Conservation (phyloP, 2,329 filamentous ascomycete species). For the Ceratocystis alfenasii region DNA sequence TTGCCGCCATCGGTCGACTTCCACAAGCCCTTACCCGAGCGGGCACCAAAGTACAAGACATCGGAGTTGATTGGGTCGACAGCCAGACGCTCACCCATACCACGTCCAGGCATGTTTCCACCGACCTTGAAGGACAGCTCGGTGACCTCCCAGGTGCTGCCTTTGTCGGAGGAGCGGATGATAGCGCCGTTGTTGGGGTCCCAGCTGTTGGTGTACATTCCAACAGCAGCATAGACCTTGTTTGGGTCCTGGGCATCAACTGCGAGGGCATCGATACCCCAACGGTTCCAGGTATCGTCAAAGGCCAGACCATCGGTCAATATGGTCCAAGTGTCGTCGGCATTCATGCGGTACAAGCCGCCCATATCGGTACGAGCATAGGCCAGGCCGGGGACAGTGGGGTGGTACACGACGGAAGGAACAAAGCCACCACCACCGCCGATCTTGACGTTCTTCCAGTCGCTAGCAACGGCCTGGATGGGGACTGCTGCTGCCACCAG, state of each 20-base stretch:
- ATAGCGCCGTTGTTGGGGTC: conserved; percentile 46
- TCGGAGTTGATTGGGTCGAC: conserved; percentile 46
- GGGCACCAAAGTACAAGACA: conserved; percentile 46
- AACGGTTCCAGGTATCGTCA: conserved; percentile 39
- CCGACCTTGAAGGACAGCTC: conserved; percentile 47
- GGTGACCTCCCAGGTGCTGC: conserved; percentile 40
- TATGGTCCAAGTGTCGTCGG: conserved; percentile 44
- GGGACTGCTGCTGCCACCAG: conserved; percentile 24
- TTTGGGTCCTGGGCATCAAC: conserved; percentile 42
- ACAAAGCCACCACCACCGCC: conserved; percentile 48
- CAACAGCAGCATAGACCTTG: conserved; percentile 42
- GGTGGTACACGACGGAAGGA: conserved; percentile 46
- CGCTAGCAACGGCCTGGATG: conserved; percentile 29
- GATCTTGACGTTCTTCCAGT: conserved; percentile 40
- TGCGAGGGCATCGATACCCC: conserved; percentile 46
- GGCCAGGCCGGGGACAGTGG: conserved; percentile 38
- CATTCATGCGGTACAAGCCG: conserved; percentile 43
- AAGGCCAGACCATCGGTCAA: conserved; percentile 38
- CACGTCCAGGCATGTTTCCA: conserved; percentile 50
- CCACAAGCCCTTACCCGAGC: conserved; percentile 47
- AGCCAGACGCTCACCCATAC: conserved; percentile 46
- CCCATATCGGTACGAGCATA: conserved; percentile 48
- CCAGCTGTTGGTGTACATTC: conserved; percentile 49
- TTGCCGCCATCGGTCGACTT: conserved; percentile 45
- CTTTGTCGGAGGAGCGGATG: conserved; percentile 42